Base-by-base conservation (phyloP, 345 rosid genomes). In the Eucalyptus albens region DNA sequence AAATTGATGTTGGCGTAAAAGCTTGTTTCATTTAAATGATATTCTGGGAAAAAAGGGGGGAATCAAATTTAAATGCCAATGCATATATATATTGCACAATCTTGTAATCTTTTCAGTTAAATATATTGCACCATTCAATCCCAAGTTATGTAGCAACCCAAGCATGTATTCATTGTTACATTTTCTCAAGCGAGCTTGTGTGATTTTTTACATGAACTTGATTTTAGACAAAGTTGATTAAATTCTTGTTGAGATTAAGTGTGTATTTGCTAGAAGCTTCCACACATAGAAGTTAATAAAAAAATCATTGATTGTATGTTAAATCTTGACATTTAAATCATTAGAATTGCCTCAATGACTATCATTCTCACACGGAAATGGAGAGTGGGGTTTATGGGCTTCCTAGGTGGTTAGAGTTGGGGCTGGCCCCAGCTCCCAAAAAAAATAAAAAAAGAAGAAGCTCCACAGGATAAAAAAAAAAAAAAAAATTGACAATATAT, bases 401-500 rank as follows among this genome's bases (percentile, higher is more conserved):
- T 53, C 2, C 59, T 21, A 21, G 59, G 31, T 62, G 69, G 33
- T 14, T 13, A 29, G 9, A 62, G 17, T 29, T 1, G 15, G 17
- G 69, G 33, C 69, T 2, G 2, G 31, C 69, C 69, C 15, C 33
- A 62, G 0, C 33, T 62, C 33, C 16, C 8, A 4, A 62, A 29
- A 62, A 62, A 62, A 13, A 13, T 0, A 6, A 15, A 15, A 50
- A 6, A 1, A 7, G 1, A 1, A 27, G 0, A 4, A 12, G 16
- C 15, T 53, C 59, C 26, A 8, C 2, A 0, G 15, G 14, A 59
- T 27, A 1, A 12, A 60, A 60, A 60, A 60, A 27, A 27, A 27
- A 60, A 60, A 26, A 27, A 62, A 27, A 27, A 53, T 7, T 29
- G 17, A 62, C 1, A 31, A 12, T 1, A 27, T 6, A 27, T 62